A percentile compares a stretch with the other conserved stretches of the same genome.
phyloP scores from a whole-genome alignment of 225 moss, liverwort and hornwort genomes.

The Rhytidiadelphus loreus region DNA sequence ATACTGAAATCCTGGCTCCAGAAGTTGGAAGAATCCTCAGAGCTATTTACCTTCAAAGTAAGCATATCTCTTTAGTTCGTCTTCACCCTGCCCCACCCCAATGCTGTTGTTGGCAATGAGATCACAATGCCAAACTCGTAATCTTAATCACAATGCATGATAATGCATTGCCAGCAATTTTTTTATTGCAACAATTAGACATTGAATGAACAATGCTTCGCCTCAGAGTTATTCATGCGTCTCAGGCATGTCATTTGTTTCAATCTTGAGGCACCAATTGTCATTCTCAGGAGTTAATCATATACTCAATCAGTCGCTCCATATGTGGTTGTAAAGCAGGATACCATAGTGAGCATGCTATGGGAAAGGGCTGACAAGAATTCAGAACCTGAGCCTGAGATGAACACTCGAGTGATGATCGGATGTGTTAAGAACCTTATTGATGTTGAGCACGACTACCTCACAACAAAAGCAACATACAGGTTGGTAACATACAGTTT shows the following conservation, averaged over 20 bases:
- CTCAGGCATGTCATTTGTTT: background rate
- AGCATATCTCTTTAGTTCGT: background rate
- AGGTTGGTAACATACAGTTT: conserved; percentile 32
- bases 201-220: background rate
- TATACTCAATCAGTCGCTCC: background rate
- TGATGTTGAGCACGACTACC: conserved; percentile 60
- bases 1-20: conserved; percentile 53
- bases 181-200: background rate
- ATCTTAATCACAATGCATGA: background rate
- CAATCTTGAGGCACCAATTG: background rate
- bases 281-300: background rate
- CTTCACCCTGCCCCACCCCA: background rate
- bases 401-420: conserved; percentile 40
- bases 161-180: background rate
- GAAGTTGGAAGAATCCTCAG: conserved; percentile 32
- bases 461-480: conserved; percentile 57
- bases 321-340: conserved; percentile 28
- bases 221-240: background rate
- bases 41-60: conserved; percentile 38
- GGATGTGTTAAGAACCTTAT: conserved; percentile 78
- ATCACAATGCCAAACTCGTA: too few relatives aligned
- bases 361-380: conserved; percentile 54
- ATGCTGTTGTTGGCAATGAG: too few relatives aligned
- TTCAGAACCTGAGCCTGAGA: conserved; percentile 32
- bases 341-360: conserved; percentile 44